Base-by-base conservation (phyloP, 2,329 filamentous ascomycete species). In the Dothidotthia symphoricarpi region DNA sequence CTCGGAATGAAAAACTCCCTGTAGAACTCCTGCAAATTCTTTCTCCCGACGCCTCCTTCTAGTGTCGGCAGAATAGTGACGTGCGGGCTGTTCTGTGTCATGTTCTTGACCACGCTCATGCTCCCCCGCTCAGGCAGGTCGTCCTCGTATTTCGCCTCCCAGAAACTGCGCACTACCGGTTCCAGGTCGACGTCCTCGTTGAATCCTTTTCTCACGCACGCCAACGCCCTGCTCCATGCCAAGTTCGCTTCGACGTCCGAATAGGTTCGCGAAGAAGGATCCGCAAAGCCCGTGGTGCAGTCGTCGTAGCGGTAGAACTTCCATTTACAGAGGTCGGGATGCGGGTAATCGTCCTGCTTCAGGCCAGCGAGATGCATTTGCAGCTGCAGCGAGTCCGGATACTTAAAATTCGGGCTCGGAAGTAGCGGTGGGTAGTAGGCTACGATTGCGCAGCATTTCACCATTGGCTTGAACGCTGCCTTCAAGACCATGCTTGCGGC, bases 1-100 rank as follows among this genome's bases (percentile, higher is more conserved):
- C 68, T 67, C 1, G 72, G 71, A 6, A 79, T 69, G 59, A 81
- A 81, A 43, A 75, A 75, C 17, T 80, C 71, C 3, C 71, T 65
- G 50, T 82, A 82, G 59, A 82, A 82, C 5, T 64, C 56, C 17
- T 64, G 63, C 3, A 75, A 48, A 16, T 70, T 69, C 38, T 64
- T 59, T 24, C 62, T 51, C 3, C 70, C 70, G 3, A 72, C 61
- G 1, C 69, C 70, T 4, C 71, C 71, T 9, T 70, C 66, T 38
- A 71, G 46, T 1, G 70, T 74, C 1, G 71, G 71, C 9, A 72
- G 36, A 33, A 71, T 53, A 0, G 57, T 65, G 1, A 67, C 52
- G 35, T 67, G 62, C 9, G 63, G 61, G 26, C 53, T 57, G 16
- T 57, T 57, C 41, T 64, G 59, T 12, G 57, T 59, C 58, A 64